Conservation (phyloP, 169 alveolate species). For the Eimeria zaria region DNA sequence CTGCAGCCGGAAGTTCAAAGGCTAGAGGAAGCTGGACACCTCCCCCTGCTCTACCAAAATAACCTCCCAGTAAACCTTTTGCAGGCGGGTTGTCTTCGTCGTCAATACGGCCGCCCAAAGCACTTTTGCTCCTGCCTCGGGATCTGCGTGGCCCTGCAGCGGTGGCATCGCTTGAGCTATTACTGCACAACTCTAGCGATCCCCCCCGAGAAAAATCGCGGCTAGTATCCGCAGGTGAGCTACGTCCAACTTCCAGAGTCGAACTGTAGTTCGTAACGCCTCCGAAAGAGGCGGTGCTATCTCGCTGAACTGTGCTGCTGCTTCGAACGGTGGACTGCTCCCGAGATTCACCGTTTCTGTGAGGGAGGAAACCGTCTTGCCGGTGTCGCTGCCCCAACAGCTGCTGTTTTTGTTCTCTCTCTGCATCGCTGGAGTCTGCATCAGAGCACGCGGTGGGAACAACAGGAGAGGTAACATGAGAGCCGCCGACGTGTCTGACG, state of each 20-base stretch:
- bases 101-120: constrained; percentile 1
- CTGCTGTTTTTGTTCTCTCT: constrained; percentile 46
- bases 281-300: constrained; percentile 2
- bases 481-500: neutral
- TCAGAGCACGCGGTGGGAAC: constrained; percentile 35
- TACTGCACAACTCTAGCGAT: constrained; percentile 33
- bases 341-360: neutral
- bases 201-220: constrained; percentile 28
- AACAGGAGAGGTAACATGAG: neutral
- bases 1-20: constrained; percentile 77
- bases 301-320: constrained; percentile 24
- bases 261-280: neutral
- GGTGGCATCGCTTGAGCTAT: constrained; percentile 22
- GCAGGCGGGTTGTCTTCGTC: neutral
- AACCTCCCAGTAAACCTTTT: constrained; percentile 52
- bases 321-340: neutral
- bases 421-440: constrained; percentile 58
- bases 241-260: neutral
- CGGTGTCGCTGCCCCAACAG: constrained; percentile 37
- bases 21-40: constrained; percentile 71
- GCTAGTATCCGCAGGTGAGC: constrained; percentile 18
- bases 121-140: constrained; percentile 29
- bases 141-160: constrained; percentile 25
- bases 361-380: neutral
- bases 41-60: constrained; percentile 76